Base-by-base conservation (phyloP, 208 protist species). In the Crithidia brevicula region DNA sequence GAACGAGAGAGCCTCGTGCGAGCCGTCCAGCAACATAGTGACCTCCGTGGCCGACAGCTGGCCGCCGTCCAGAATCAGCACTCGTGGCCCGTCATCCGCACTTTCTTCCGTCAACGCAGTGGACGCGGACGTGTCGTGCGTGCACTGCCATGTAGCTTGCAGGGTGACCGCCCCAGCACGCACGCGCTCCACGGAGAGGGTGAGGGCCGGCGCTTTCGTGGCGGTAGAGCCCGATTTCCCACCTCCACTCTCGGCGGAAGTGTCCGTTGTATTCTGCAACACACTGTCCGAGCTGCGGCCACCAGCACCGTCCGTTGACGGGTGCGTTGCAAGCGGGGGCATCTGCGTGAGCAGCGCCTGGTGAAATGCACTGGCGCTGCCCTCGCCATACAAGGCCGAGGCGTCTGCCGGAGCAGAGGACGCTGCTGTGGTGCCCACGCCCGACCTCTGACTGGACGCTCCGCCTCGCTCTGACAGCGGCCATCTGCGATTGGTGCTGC, bases 1-100 rank as follows among this genome's bases (percentile, higher is more conserved):
- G 43, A 50, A 23, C 10, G 50, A 10, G 27, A 80, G 63, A 8
- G 51, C 46, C 16, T 18, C 31, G 75, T 88, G 85, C 13, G 60
- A 63, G 4, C 88, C 88, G 4, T 74, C 70, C 47, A 91, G 42
- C 46, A 91, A 50, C 22, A 68, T 72, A 40, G 83, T 73, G n/a
- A 91, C 57, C 36, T 87, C 78, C n/a, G 67, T 71, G 9, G 74
- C 69, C 31, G 72, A 72, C 15, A 91, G 34, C 22, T 60, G 33
- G 5, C 54, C 51, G 46, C 70, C 82, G 45, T 91, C 81, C 0
- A 82, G 33, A 13, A 93, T 77, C 25, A 84, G 36, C 38, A 88
- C 76, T 11, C 79, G 81, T 34, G 78, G 84, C 33, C 23, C 38
- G 45, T 45, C 61, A 18, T 52, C 40, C 9, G 30, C 42, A n/a